Evolutionary conservation across 2,329 filamentous ascomycete species (phyloP).

Genomic region (Arthrocladium fulminans): DNA sequence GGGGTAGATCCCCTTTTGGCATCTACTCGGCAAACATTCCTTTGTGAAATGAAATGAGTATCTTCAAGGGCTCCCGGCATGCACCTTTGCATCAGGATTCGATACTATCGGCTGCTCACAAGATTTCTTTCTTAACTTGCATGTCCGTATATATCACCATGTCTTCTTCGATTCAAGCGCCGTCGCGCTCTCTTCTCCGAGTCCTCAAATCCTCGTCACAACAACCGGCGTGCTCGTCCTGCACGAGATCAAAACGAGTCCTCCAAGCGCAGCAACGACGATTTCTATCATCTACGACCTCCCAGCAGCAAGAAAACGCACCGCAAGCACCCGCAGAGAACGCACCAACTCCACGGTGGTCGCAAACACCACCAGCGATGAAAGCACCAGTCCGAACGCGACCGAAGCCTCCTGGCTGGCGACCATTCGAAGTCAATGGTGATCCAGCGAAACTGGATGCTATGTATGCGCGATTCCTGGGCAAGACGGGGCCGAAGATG

Average conservation of each 20-base stretch:
- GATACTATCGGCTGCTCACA: too few relatives aligned
- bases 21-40: not conserved
- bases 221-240: conserved; percentile 15
- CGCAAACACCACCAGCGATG: conserved; percentile 59
- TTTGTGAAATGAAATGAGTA: not conserved
- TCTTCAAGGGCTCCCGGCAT: too few relatives aligned
- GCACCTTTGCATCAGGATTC: too few relatives aligned
- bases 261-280: conserved; percentile 14
- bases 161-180: conserved; percentile 21
- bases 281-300: conserved; percentile 16
- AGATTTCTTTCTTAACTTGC: too few relatives aligned
- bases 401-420: conserved; percentile 28
- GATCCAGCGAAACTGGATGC: conserved; percentile 65
- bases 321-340: not conserved
- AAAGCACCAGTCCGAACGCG: conserved; percentile 52
- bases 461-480: conserved; percentile 69
- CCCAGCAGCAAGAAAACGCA: conserved; percentile 15
- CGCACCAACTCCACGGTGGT: conserved; percentile 51
- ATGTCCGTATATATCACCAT: too few relatives aligned
- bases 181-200: conserved; percentile 14
- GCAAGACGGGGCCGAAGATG: conserved; percentile 60
- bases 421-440: conserved; percentile 58
- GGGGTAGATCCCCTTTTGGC: too few relatives aligned
- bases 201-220: conserved; percentile 12
- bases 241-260: conserved; percentile 11